Percentiles rank a stretch among this genome's conserved stretches.
phyloP scores from a whole-genome alignment of 2,329 filamentous ascomycete genomes.

The Ceratocystis cacaofunesta region DNA sequence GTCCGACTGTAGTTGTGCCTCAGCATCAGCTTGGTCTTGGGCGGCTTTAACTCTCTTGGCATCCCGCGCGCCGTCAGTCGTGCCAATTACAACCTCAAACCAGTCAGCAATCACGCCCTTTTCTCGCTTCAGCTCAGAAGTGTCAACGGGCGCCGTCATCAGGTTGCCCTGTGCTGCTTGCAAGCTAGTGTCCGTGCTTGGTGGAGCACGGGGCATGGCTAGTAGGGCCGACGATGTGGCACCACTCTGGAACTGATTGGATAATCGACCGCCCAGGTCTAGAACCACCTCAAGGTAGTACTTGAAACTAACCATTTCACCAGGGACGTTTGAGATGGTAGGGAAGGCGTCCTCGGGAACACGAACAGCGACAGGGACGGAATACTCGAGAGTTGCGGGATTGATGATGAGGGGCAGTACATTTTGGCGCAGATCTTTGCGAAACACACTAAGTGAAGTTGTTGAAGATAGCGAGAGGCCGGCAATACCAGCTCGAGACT shows the following conservation, averaged over 20 bases:
- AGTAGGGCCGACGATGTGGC: slow-evolving; percentile 33
- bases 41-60: slow-evolving; percentile 9
- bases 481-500: slow-evolving; percentile 71
- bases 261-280: slow-evolving; percentile 76
- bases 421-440: slow-evolving; percentile 83
- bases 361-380: slow-evolving; percentile 67
- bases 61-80: slow-evolving; percentile 50
- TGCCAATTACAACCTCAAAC: slow-evolving; percentile 80
- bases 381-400: slow-evolving; percentile 59
- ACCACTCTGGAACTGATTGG: slow-evolving; percentile 53
- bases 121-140: slow-evolving; percentile 68
- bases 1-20: slow-evolving; percentile 4
- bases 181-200: slow-evolving; percentile 27
- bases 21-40: slow-evolving; percentile 18
- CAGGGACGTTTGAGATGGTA: slow-evolving; percentile 77
- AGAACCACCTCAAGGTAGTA: slow-evolving; percentile 89
- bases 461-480: slow-evolving; percentile 76
- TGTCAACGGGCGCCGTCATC: slow-evolving; percentile 62
- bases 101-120: slow-evolving; percentile 81
- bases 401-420: slow-evolving; percentile 82
- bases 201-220: slow-evolving; percentile 21
- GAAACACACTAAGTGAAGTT: slow-evolving; percentile 79
- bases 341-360: slow-evolving; percentile 86
- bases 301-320: slow-evolving; percentile 86
- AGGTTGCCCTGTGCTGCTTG: slow-evolving; percentile 37